These are phyloP conservation scores for Gautieria morchelliformis DNA, from an alignment of 768 basidiomycete species.

Conservation along the genomic window DNA sequence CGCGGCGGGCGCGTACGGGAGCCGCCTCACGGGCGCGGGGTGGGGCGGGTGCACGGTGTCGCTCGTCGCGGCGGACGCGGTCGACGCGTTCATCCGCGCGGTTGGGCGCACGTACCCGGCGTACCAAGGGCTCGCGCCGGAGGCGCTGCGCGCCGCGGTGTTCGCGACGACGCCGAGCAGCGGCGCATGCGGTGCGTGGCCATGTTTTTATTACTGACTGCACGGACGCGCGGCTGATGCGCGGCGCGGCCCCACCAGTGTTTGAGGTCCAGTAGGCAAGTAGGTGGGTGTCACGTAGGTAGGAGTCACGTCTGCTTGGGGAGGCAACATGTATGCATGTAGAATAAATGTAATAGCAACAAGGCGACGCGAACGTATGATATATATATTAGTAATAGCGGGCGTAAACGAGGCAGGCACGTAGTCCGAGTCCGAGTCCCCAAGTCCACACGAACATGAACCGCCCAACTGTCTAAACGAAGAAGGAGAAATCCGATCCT, in stretches of 20 bases:
- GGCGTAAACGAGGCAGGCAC: too few relatives aligned
- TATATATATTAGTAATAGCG: too few relatives aligned
- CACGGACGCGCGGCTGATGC: neutral
- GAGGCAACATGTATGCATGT: too few relatives aligned
- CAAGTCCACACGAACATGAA: too few relatives aligned
- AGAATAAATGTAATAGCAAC: too few relatives aligned
- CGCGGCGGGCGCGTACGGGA: slow-evolving; percentile 68
- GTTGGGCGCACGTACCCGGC: slow-evolving; percentile 52
- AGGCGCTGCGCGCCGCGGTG: slow-evolving; percentile 52
- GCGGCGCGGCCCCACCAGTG: too few relatives aligned
- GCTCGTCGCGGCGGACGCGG: slow-evolving; percentile 55
- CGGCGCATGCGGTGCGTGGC: slow-evolving; percentile 66
- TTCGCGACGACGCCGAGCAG: slow-evolving; percentile 79
- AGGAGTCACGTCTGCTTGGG: too few relatives aligned
- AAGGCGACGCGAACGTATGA: too few relatives aligned
- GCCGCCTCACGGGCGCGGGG: slow-evolving; percentile 80
- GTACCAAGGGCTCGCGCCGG: slow-evolving; percentile 51
- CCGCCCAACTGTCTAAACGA: too few relatives aligned
- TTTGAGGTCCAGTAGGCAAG: neutral
- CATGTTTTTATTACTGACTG: neutral
- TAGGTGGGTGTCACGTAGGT: too few relatives aligned
- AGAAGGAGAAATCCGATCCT: too few relatives aligned
- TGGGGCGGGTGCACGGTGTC: slow-evolving; percentile 91
- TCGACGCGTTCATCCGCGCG: slow-evolving; percentile 52
- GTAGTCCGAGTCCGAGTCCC: too few relatives aligned